Base-by-base conservation (phyloP, 1,139 yeast genomes). In the Pichia sp. region DNA sequence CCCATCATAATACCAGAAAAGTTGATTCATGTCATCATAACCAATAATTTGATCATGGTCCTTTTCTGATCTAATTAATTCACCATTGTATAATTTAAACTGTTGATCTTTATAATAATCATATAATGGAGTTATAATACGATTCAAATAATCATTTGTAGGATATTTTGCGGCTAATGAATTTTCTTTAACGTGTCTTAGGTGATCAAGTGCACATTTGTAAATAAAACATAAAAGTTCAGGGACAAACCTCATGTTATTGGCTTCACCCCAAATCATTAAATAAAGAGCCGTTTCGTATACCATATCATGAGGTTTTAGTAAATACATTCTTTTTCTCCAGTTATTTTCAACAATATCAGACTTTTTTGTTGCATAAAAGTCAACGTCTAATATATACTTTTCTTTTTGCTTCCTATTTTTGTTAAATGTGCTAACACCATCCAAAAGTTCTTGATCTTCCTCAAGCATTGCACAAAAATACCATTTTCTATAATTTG, bases 211-310 rank as follows among this genome's bases (percentile, higher is more conserved):
- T 45, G 97, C 96, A 64, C 95, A 85, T 73, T 92, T 90, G 76
- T 81, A 92, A 61, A 94, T 82, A 74, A 85, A 92, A 73, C 97
- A 89, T 56, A 67, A 71, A 67, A 87, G 77, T 71, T 92, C 99
- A 15, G 98, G 89, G 49, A 92, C 82, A 69, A 90, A 94, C 66
- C 98, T 81, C 53, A 92, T 90, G 72, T 92, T 97, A 70, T 90
- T 90, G 40, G 97, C 96, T 71, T 92, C 99, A 67, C 98, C 98
- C 99, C 99, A 92, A 60, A 89, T 76, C 63, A 90, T 76, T 60
- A 92, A 73, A 71, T 88, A 92, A 53, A 92, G 77, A 8, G 97
- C 92, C 55, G 92, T 70, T 64, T 92, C 97, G 65, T 95, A 82
- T 40, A 87, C 89, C 67, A 95, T 82, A 66, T 90, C 97, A 58